phyloP scores from a whole-genome alignment of 208 protist genomes.

The Endotrypanum monterogeii region DNA sequence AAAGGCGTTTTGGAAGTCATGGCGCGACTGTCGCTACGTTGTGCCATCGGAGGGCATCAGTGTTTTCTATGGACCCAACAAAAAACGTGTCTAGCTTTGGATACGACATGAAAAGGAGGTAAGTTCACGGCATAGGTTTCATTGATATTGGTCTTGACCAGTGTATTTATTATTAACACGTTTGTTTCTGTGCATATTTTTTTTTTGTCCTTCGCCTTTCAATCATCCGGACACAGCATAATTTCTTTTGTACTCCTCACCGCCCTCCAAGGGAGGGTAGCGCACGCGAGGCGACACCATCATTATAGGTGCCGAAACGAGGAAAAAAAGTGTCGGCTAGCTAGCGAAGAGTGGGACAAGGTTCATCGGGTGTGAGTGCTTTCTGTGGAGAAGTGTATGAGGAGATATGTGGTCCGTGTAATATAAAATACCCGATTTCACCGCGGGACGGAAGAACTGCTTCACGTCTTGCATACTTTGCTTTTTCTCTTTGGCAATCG shows the following conservation, averaged over 20 bases:
- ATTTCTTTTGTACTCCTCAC: background rate
- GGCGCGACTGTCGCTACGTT: constrained; percentile 80
- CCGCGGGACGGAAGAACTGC: background rate
- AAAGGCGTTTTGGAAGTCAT: constrained; percentile 44
- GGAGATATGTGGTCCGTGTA: background rate
- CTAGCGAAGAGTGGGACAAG: background rate
- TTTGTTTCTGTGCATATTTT: background rate
- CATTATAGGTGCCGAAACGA: no score
- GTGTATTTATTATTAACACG: background rate
- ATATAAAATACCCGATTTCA: background rate
- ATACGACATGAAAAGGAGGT: background rate
- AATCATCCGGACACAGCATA: background rate
- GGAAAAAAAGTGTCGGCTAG: no score
- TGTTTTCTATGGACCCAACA: constrained; percentile 61
- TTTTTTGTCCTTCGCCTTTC: background rate
- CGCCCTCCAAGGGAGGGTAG: background rate
- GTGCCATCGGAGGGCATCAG: constrained; percentile 75
- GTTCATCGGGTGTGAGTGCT: background rate
- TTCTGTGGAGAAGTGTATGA: background rate
- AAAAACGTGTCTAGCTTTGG: constrained; percentile 18
- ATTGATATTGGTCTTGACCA: background rate
- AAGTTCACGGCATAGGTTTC: background rate
- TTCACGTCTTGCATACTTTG: background rate
- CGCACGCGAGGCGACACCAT: background rate
- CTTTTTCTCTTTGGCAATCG: background rate